A percentile compares a stretch with the other conserved stretches of the same genome.
These are phyloP conservation scores for Saccharomyces pastorianus DNA, from an alignment of 1,139 yeast genomes.

Conservation along the genomic window DNA sequence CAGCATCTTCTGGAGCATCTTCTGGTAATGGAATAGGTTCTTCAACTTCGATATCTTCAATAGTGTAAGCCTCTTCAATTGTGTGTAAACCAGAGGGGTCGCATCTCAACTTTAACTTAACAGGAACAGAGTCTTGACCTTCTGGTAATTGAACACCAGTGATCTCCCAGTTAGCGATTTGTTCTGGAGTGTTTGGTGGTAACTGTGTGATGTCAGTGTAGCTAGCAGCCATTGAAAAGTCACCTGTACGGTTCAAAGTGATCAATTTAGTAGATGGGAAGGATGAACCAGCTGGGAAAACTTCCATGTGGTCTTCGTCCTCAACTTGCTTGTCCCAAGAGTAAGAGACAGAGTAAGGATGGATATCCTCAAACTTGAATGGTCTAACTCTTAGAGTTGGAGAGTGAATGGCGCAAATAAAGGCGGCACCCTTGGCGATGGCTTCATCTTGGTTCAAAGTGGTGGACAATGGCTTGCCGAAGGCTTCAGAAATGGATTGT, in stretches of 20 bases:
- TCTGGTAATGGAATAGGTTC: conserved; percentile 58
- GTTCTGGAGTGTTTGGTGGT: conserved; percentile 58
- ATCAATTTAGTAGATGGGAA: conserved; percentile 93
- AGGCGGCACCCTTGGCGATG: conserved; percentile 96
- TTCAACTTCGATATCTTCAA: conserved; percentile 80
- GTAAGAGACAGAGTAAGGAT: conserved; percentile 86
- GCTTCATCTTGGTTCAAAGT: conserved; percentile 99
- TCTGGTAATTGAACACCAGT: conserved; percentile 73
- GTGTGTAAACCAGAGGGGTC: conserved; percentile 94
- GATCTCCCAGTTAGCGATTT: conserved; percentile 77
- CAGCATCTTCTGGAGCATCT: conserved; percentile 53
- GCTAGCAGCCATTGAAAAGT: conserved; percentile 76
- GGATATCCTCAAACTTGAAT: conserved; percentile 91
- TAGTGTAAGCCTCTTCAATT: conserved; percentile 87
- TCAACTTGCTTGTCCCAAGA: conserved; percentile 90
- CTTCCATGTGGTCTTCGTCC: conserved; percentile 81
- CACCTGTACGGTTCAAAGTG: conserved; percentile 82
- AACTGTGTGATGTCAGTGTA: conserved; percentile 69
- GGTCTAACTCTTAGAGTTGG: conserved; percentile 97
- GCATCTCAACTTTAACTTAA: conserved; percentile 88
- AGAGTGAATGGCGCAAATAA: conserved; percentile 96
- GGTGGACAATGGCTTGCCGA: conserved; percentile 81
- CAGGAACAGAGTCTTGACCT: conserved; percentile 71
- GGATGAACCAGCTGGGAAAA: conserved; percentile 84
- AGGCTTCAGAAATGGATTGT: conserved; percentile 65